Base-by-base conservation (phyloP, 2,329 filamentous ascomycete species). In the Pseudogymnoascus sp. region DNA sequence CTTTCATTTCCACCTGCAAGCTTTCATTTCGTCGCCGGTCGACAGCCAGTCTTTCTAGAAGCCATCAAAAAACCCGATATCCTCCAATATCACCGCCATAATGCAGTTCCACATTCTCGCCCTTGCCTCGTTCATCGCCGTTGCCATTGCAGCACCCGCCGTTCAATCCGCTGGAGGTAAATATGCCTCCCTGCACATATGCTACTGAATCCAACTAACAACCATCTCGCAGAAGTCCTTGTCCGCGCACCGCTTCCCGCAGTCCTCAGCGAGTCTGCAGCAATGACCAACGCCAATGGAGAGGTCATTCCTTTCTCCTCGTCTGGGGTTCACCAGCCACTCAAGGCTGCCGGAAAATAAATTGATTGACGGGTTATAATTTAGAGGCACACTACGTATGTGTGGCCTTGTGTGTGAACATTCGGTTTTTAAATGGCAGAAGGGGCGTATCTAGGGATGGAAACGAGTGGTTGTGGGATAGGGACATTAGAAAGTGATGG, bases 31-130 rank as follows among this genome's bases (percentile, higher is more conserved):
- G 49, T 55, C 49, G 49, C 49, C 49, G 49, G 49, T 55, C 49
- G 49, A 55, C 49, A 55, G 49, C n/a, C 49, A 33, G 28, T 55
- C 49, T 30, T 55, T 55, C 28, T 19, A 55, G 49, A 55, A 55
- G 5, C 25, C 25, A 33, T 33, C 2, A 12, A 19, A 49, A 33
- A 19, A 6, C 1, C n/a, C 7, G 6, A 55, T 7, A 55, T 33
- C 16, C 28, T 22, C 28, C 49, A 55, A 33, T 14, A 55, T n/a
- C 28, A 55, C 49, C 49, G 49, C 49, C 49, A 55, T 22, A 55
- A 55, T 55, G 49, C 49, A 55, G 49, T 55, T 55, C 28, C 19
- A 55, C 25, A 55, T 55, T 19, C 25, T 55, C 49, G 28, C 49
- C 28, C 11, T 55, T 12, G 49, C 49, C 5, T 55, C 49, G n/a